Percentiles rank a stretch among this genome's conserved stretches.
These are phyloP conservation scores for Aurifilum marmelostoma DNA, from an alignment of 2,329 filamentous ascomycete species.

Conservation along the genomic window DNA sequence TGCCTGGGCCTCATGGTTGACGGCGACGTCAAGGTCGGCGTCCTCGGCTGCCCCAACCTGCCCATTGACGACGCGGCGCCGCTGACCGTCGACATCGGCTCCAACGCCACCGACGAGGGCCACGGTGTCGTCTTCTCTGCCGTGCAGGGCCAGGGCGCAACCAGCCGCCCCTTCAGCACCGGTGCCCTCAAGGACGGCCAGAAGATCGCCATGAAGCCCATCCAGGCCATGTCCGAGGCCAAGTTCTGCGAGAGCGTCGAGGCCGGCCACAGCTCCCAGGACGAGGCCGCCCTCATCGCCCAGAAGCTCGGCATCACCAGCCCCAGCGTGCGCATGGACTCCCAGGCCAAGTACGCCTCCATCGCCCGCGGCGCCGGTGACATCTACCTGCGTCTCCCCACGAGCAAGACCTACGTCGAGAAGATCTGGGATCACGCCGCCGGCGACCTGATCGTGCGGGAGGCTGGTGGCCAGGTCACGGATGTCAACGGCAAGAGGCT, in stretches of 20 bases:
- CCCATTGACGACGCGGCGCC: constrained; percentile 79
- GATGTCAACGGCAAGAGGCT: constrained; percentile 84
- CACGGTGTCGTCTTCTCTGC: constrained; percentile 89
- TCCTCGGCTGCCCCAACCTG: constrained; percentile 93
- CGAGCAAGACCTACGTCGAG: constrained; percentile 82
- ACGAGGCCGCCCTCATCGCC: constrained; percentile 84
- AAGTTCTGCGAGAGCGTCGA: constrained; percentile 98
- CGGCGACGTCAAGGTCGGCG: constrained; percentile 90
- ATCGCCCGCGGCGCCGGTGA: constrained; percentile 94
- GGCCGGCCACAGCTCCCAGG: constrained; percentile 86
- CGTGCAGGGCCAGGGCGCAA: constrained; percentile 76
- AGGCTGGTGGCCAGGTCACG: constrained; percentile 90
- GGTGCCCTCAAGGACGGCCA: constrained; percentile 59
- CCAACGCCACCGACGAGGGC: constrained; percentile 73
- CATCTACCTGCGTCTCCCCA: constrained; percentile 88
- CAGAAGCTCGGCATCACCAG: constrained; percentile 82
- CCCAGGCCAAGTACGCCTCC: constrained; percentile 95
- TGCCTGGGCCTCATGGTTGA: constrained; percentile 91
- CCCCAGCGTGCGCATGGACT: constrained; percentile 94
- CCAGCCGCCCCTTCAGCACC: constrained; percentile 71
- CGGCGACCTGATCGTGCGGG: constrained; percentile 89
- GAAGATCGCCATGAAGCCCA: constrained; percentile 77
- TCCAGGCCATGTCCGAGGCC: constrained; percentile 74
- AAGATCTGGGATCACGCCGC: constrained; percentile 99
- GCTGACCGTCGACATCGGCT: constrained; percentile 72